A percentile compares a stretch with the other conserved stretches of the same genome.
Conservation (phyloP, 441 rosid genomes). For the Populus hybrid region DNA sequence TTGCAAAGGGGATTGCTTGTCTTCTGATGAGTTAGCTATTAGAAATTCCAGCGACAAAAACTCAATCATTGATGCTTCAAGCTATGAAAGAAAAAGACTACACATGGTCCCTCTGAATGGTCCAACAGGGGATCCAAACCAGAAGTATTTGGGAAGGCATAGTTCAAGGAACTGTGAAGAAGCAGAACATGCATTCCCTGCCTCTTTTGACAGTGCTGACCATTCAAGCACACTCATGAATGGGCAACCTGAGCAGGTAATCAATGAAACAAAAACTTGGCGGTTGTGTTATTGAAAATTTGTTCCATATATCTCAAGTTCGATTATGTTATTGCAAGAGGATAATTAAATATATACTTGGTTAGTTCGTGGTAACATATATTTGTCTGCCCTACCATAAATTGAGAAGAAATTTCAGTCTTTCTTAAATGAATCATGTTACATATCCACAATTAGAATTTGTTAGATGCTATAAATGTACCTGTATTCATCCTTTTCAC, state of each 20-base stretch:
- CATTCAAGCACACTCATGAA: slow-evolving; percentile 19
- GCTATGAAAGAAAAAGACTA: slow-evolving; percentile 21
- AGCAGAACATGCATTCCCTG: slow-evolving; percentile 25
- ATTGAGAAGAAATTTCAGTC: background rate
- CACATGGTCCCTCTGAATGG: background rate
- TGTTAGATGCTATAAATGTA: background rate
- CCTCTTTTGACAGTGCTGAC: slow-evolving; percentile 26
- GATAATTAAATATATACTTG: background rate
- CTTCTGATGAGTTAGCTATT: background rate
- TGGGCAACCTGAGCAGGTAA: slow-evolving; percentile 42
- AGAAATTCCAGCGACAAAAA: background rate
- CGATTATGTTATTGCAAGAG: background rate
- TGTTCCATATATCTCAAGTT: background rate
- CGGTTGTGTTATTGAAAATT: background rate
- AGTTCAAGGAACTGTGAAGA: slow-evolving; percentile 22
- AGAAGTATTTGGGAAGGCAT: slow-evolving; percentile 19
- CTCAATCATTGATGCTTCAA: background rate
- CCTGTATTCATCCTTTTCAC: background rate
- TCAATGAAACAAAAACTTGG: background rate
- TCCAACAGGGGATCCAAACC: background rate
- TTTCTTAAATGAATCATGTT: background rate
- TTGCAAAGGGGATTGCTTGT: slow-evolving; percentile 6
- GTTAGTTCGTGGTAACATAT: background rate
- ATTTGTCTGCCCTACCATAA: background rate
- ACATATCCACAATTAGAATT: background rate